Evolutionary conservation across 2,329 filamentous ascomycete species (phyloP).

Genomic region (Magnaporthales sp.): DNA sequence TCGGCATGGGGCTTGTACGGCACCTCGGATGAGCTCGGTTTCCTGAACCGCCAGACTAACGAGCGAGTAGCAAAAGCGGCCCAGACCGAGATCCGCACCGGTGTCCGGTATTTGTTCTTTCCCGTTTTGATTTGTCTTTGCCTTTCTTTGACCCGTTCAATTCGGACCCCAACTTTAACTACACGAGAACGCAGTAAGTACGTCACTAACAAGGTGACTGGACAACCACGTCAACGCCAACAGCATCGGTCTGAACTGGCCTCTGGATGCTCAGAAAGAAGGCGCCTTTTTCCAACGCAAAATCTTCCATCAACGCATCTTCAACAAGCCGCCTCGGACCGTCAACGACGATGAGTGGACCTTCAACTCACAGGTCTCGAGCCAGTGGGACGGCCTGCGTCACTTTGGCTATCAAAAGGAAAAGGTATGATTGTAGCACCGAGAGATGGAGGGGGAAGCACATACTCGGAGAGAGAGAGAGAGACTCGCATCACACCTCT

Average conservation of each 20-base stretch:
- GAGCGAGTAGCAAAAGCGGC: slow-evolving; percentile 41
- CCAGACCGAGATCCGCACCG: slow-evolving; percentile 42
- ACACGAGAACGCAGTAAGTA: too few relatives aligned
- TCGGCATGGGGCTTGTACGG: slow-evolving; percentile 44
- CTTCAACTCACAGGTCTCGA: slow-evolving; percentile 49
- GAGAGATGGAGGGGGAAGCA: neutral
- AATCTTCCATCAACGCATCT: slow-evolving; percentile 32
- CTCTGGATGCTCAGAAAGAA: slow-evolving; percentile 43
- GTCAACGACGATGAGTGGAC: slow-evolving; percentile 54
- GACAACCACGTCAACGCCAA: too few relatives aligned
- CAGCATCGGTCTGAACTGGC: slow-evolving; percentile 52
- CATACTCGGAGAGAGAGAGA: neutral
- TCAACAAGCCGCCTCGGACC: slow-evolving; percentile 33
- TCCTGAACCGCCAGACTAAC: slow-evolving; percentile 51
- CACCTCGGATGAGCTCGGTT: slow-evolving; percentile 47
- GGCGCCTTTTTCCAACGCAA: slow-evolving; percentile 47
- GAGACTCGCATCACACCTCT: neutral
- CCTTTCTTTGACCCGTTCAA: neutral
- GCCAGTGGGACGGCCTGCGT: slow-evolving; percentile 49
- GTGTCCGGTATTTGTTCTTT: slow-evolving; percentile 27
- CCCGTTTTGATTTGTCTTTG: too few relatives aligned
- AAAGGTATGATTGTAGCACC: neutral
- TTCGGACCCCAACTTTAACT: too few relatives aligned
- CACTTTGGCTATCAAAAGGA: slow-evolving; percentile 41
- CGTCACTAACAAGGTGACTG: too few relatives aligned